Base-by-base conservation (phyloP, 2,329 filamentous ascomycete species). In the Cladosporium oxysporum region DNA sequence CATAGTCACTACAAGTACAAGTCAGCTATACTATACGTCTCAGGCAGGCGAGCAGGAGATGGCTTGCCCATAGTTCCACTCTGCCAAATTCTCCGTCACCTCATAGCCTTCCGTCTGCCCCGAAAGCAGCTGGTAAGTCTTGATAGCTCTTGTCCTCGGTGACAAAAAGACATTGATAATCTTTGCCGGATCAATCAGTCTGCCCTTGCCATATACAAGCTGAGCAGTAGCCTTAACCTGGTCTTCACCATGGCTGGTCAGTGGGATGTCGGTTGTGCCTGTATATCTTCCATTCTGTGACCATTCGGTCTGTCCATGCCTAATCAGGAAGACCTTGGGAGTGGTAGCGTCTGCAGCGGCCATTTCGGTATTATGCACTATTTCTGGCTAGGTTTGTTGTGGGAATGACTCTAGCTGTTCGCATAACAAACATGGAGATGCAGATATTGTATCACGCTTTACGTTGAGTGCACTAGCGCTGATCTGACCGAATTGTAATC, bases 271-370 rank as follows among this genome's bases (percentile, higher is more conserved):
- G n/a, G 91, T 91, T 31, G 83, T 84, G 61, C 93, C 91, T 0
- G 94, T 98, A 79, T 97, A 92, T 62, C 88, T 72, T 21, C 76
- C 93, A 71, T 90, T 90, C 58, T 96, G 87, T 5, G 91, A 96
- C 93, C 93, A 98, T 82, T 96, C 92, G 4, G 93, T 98, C 82
- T 97, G 92, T 79, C 93, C 94, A 76, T 97, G 93, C 72, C 93
- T 91, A 76, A 93, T 81, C 71, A 95, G 87, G 82, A 94, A 94
- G 76, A 91, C 88, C 62, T 91, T 86, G 1, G 91, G 91, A 2
- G 89, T 87, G 2, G 77, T 67, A 57, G 75, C 75, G 70, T 77
- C 75, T 71, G 76, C 76, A 69, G 76, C 75, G 21, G 75, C 72
- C 75, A 77, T 77, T 18, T 31, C 70, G n/a, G 23, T n/a, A 23